Base-by-base conservation (phyloP, 768 basidiomycete species). In the Lentinus brumalis region DNA sequence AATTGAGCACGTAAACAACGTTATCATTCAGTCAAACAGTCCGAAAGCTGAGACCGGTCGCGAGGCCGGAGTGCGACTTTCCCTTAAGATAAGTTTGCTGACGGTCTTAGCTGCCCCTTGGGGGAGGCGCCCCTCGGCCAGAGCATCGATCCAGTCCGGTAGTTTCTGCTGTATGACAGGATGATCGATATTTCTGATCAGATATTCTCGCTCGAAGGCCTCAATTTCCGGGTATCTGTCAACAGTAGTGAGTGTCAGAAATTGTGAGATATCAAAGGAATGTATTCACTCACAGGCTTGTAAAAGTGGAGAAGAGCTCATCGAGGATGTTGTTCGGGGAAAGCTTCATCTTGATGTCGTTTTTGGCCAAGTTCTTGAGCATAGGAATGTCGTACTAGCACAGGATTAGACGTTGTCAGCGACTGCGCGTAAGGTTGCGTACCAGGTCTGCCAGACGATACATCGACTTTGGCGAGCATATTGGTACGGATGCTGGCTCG, bases 391-490 rank as follows among this genome's bases (percentile, higher is more conserved):
- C 57, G 29, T 52, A 51, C 57, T 58, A 26, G n/a, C 0, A 21
- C 3, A 15, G 15, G 4, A 15, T 39, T 32, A 15, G 45, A 21
- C 3, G 39, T 14, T 5, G 11, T 4, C 54, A n/a, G 18, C 14
- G 26, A n/a, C 18, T 46, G 2, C 26, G 12, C n/a, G 11, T 31
- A 38, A 15, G 12, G 2, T 16, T 1, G 26, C 49, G 11, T 31
- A 57, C 56, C 49, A 41, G 41, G 5, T 50, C 49, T 8, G 56
- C 56, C 10, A 57, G 56, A n/a, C 56, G 56, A n/a, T 57, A 57
- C 47, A 57, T 57, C 21, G 56, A 57, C 49, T 57, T 57, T 0
- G 59, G 59, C 4, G 59, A 60, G 40, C 59, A 60, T 6, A 29
- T 5, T 7, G 53, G 47, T 55, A 30, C 15, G 10, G 32, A 5